Conservation (phyloP, 805 yeast genomes). For the Ogataea salicorniae region DNA sequence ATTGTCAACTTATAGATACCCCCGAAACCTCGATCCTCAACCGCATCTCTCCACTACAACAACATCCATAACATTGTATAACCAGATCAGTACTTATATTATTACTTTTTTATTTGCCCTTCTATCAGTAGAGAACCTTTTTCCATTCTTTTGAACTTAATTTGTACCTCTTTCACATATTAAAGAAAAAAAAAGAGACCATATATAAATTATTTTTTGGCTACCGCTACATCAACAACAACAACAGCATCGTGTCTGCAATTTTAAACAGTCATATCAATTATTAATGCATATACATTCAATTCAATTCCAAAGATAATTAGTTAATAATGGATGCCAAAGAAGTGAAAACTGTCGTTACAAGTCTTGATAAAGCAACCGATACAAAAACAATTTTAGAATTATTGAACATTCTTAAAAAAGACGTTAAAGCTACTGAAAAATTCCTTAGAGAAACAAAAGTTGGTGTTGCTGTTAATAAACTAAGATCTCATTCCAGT, state of each 20-base stretch:
- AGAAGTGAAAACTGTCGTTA: conserved; percentile 66
- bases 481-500: conserved; percentile 64
- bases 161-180: no score
- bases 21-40: no score
- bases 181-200: background rate
- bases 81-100: background rate
- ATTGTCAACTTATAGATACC: no score
- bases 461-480: conserved; percentile 96
- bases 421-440: conserved; percentile 79
- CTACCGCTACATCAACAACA: no score
- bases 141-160: background rate
- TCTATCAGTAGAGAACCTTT: background rate
- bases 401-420: conserved; percentile 59
- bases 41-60: no score
- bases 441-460: conserved; percentile 84
- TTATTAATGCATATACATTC: background rate
- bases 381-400: conserved; percentile 61
- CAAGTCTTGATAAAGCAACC: conserved; percentile 67
- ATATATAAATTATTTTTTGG: no score
- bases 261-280: background rate
- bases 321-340: conserved; percentile 53
- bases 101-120: background rate
- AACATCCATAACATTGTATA: no score
- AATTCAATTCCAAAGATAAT: background rate
- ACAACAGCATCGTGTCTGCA: background rate